Conservation (phyloP, 805 yeast genomes). For the Yarrowia keelungensis region DNA sequence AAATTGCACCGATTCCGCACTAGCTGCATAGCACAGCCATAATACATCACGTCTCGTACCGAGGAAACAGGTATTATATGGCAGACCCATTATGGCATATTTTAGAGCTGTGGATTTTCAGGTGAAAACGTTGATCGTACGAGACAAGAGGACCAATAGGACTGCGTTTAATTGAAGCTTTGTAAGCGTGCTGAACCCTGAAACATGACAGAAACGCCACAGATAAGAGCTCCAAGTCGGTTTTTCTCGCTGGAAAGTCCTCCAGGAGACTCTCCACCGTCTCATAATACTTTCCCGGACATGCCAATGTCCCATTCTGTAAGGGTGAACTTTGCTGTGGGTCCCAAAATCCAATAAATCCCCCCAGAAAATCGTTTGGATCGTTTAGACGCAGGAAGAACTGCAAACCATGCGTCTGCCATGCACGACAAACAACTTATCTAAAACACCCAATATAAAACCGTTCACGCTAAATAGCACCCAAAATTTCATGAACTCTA, state of each 20-base stretch:
- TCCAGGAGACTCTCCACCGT: too few relatives aligned
- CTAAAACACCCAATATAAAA: slow-evolving; percentile 7
- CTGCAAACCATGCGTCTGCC: not conserved
- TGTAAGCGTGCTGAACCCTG: slow-evolving; percentile 14
- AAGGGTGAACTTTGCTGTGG: slow-evolving; percentile 2
- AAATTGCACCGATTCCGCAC: not conserved
- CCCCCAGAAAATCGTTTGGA: not conserved
- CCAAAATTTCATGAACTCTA: not conserved
- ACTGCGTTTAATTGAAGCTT: slow-evolving; percentile 7
- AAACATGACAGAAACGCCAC: slow-evolving; percentile 9
- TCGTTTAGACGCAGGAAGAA: slow-evolving; percentile 10
- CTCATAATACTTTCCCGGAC: not conserved
- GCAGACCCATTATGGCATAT: not conserved
- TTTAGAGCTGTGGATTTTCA: not conserved
- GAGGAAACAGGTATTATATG: too few relatives aligned
- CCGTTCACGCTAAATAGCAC: slow-evolving; percentile 7
- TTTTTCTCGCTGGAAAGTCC: too few relatives aligned
- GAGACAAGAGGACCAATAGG: slow-evolving; percentile 13
- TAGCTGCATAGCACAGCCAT: not conserved
- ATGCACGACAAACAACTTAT: not conserved
- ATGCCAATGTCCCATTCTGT: not conserved
- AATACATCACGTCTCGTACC: too few relatives aligned
- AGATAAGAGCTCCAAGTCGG: not conserved
- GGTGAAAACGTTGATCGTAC: not conserved
- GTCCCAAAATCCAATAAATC: not conserved